Base-by-base conservation (phyloP, 306 rosid genomes). In the Vigna mungo region DNA sequence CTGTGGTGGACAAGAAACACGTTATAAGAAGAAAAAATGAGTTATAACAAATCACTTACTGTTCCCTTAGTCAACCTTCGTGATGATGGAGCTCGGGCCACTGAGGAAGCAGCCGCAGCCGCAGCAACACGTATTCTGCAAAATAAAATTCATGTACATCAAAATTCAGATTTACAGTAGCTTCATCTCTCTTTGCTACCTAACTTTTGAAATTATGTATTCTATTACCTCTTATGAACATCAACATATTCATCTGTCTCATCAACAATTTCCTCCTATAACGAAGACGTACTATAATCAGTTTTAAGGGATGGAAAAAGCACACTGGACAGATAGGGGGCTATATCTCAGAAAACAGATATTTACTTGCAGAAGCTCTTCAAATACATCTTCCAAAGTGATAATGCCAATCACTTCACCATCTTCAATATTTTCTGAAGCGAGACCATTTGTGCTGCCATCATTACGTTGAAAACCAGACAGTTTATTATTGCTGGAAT, bases 211-310 rank as follows among this genome's bases (percentile, higher is more conserved):
- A 83, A 60, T 30, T 14, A 20, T 78, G 54, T 18, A 56, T 55
- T 61, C 15, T 23, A 6, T 64, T 84, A 96, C 98, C 98, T 93
- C 85, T 91, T 96, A 83, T 96, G 99, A 46, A 96, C 99, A 81
- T 96, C 99, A 76, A 96, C 99, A 81, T 86, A 96, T 81, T 92
- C 99, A 72, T 96, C 99, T 12, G 98, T 96, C 88, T 96, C 99
- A 49, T 96, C 99, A 55, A 96, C 98, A 88, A 96, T 96, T 82
- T 96, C 99, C 80, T 96, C 99, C 99, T 96, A 86, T 68, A 80
- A 63, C 23, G 49, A 2, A 55, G 32, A 52, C 84, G 32, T 81
- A 60, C 51, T 55, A 43, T 72, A 74, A n/a, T 56, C 75, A 65
- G 54, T 71, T 47, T 23, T 17, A 16, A 36, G 34, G 44, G 7